These are phyloP conservation scores for Mercurialis annua DNA, from an alignment of 345 rosid species.

Conservation along the genomic window DNA sequence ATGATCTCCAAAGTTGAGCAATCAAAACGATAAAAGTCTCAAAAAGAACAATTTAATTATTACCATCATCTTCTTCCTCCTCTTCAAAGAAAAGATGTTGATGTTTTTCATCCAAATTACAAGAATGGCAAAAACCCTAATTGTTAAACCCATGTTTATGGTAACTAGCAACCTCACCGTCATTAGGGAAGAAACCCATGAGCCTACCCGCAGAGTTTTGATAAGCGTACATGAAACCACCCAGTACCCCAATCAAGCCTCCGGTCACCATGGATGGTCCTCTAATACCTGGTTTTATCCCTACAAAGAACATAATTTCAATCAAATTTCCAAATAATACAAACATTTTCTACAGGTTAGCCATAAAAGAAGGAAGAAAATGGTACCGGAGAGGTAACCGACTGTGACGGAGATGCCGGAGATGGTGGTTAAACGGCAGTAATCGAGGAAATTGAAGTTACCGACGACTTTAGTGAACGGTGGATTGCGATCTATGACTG, in stretches of 20 bases:
- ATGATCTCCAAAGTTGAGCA: not conserved
- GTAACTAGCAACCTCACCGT: constrained; percentile 72
- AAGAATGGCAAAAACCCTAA: not conserved
- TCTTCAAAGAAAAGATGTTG: not conserved
- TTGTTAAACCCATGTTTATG: constrained; percentile 17
- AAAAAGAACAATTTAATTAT: constrained; percentile 10
- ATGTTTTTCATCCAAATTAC: not conserved
- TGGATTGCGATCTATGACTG: constrained; percentile 82
- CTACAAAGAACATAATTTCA: constrained; percentile 27
- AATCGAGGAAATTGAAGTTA: constrained; percentile 76
- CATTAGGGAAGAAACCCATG: constrained; percentile 95
- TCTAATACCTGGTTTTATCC: constrained; percentile 79
- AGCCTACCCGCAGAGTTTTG: constrained; percentile 94
- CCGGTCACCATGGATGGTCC: constrained; percentile 99
- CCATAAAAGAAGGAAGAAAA: not conserved
- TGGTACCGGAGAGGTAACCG: constrained; percentile 82
- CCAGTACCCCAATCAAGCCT: constrained; percentile 92
- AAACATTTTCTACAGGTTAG: not conserved
- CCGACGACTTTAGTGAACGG: constrained; percentile 77
- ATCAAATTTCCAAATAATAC: not conserved
- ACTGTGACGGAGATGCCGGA: constrained; percentile 90
- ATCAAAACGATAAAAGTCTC: not conserved
- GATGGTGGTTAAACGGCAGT: constrained; percentile 68
- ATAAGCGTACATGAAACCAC: constrained; percentile 99
- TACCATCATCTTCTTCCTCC: not conserved